Base-by-base conservation (phyloP, 495 filamentous ascomycete species). In the Talaromyces borbonicus region DNA sequence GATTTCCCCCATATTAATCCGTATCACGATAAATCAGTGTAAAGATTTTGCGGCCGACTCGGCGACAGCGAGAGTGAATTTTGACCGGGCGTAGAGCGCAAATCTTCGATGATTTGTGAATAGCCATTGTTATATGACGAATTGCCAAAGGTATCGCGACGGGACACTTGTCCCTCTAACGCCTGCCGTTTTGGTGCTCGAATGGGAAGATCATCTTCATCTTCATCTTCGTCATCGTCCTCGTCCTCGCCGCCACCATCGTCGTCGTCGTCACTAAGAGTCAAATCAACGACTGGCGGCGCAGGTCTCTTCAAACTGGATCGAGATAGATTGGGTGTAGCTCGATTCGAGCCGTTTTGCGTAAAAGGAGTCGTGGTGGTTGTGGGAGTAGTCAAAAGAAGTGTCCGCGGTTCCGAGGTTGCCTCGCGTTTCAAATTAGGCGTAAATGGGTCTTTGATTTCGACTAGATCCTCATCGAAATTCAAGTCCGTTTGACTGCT, bases 271-370 rank as follows among this genome's bases (percentile, higher is more conserved):
- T 82, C 80, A 52, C 79, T 87, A 2, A 79, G 66, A 1, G 84
- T 92, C 46, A 92, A 74, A 55, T 95, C 88, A 46, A 93, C 89
- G 15, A 93, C 74, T 39, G 78, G 73, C 11, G 75, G 60, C 5
- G 68, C 63, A 1, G 79, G 63, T 16, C 85, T 74, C 57, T 89
- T 92, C 47, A 66, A 79, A 47, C 69, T 64, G 30, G 62, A 61
- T 36, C 48, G 54, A 2, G 43, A 63, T 19, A 67, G 63, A 22
- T 60, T 69, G 31, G 63, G 60, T n/a, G 65, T 70, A 9, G 62
- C 65, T 36, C 61, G 62, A 5, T 68, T 62, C 15, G 77, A 77
- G n/a, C 71, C 57, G 35, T 78, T 76, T 27, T 75, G 66, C 22
- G 77, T 80, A 39, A n/a, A n/a, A n/a, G n/a, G n/a, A n/a, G n/a